Percentiles rank a stretch among this genome's conserved stretches.
These are phyloP conservation scores for Mycena vitilis DNA, from an alignment of 768 basidiomycete genomes.

Conservation along the genomic window DNA sequence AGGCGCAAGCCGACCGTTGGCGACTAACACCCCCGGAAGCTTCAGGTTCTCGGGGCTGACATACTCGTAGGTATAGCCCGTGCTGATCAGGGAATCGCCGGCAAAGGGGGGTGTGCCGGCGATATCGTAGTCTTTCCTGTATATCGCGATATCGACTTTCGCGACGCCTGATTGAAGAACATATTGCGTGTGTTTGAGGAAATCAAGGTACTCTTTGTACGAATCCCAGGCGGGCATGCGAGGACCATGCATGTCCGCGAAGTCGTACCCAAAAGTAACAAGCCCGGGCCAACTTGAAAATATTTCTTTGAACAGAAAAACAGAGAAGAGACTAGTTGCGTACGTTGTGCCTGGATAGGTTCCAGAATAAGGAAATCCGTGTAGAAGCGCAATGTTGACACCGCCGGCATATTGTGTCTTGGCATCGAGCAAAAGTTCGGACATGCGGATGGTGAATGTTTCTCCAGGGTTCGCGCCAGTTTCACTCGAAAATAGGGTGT, in stretches of 20 bases:
- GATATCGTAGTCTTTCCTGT: conserved; percentile 33
- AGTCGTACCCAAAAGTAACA: conserved; percentile 11
- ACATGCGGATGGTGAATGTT: conserved; percentile 27
- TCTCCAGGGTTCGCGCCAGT: conserved; percentile 27
- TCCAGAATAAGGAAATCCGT: conserved; percentile 36
- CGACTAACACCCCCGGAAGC: conserved; percentile 33
- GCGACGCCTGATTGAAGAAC: conserved; percentile 30
- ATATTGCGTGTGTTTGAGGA: conserved; percentile 32
- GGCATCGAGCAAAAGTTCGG: conserved; percentile 29
- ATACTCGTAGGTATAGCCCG: conserved; percentile 34
- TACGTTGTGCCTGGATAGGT: conserved; percentile 34
- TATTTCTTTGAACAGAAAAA: neutral
- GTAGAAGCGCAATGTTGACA: conserved; percentile 32
- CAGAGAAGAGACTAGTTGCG: neutral
- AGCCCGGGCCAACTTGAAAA: conserved; percentile 20
- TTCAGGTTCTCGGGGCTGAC: conserved; percentile 35
- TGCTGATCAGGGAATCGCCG: conserved; percentile 25
- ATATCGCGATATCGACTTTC: conserved; percentile 35
- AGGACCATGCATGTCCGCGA: conserved; percentile 15
- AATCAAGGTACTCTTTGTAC: conserved; percentile 34
- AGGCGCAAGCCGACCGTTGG: conserved; percentile 27
- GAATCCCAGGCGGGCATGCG: conserved; percentile 32
- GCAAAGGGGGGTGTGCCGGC: conserved; percentile 20
- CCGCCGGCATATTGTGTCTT: conserved; percentile 34
- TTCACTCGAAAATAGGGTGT: conserved; percentile 30